Base-by-base conservation (phyloP, 176 grass and related monocot species). In the Olyra latifolia region DNA sequence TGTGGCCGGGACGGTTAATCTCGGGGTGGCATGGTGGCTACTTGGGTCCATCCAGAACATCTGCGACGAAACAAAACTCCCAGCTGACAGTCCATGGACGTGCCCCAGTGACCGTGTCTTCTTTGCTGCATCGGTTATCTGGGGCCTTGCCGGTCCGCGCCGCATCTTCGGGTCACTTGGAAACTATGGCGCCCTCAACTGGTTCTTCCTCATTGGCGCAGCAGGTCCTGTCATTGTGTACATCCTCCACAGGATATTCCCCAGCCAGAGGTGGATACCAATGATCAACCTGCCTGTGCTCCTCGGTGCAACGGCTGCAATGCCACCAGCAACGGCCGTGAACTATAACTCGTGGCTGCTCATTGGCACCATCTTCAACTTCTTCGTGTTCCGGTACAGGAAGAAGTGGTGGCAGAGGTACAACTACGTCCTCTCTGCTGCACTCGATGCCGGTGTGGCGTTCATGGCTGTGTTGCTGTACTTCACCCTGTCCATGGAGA, bases 391-490 rank as follows among this genome's bases (percentile, higher is more conserved):
- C 71, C 81, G 87, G 30, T 94, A 94, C 60, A 25, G 84, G 29
- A 97, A 93, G 86, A 87, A 79, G 16, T 97, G 91, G 94, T 97
- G 94, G 94, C 54, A 83, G 27, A 88, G 89, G 75, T 97, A 94
- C 82, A 97, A 97, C 83, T 97, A 97, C 42, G 24, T 97, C n/a
- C 94, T 97, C 30, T 97, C 94, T 0, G 91, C 89, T 0, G 89
- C 82, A 0, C 66, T 97, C 6, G 91, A 97, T 0, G 87, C 89
- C 0, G 89, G 94, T 5, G 94, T 97, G 22, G 94, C 94, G 3
- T 91, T 97, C 77, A 97, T 97, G 91, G 94, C 29, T 0, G 91
- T 94, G 42, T 22, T 89, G 53, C 47, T 97, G 17, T 97, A 94
- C 87, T 94, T 97, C 69, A 25, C 86, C 3, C 72, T 97, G 41